Conservation (phyloP, 78 protist genomes). For the Cavenderia fasciculata region DNA sequence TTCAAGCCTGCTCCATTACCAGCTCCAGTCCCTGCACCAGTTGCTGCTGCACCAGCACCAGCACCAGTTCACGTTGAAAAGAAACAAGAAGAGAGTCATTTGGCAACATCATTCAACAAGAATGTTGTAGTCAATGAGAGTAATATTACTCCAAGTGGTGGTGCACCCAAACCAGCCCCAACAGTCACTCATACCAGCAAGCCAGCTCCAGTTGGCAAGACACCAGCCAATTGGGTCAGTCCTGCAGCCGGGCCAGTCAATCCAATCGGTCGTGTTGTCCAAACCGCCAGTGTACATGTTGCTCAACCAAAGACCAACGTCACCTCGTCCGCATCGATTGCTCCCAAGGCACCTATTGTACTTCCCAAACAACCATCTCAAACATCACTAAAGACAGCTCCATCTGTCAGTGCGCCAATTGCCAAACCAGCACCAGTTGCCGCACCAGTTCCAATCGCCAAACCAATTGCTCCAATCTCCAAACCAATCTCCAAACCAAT, state of each 20-base stretch:
- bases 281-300: slow-evolving; percentile 37
- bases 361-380: background rate
- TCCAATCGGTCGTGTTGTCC: slow-evolving; percentile 62
- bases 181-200: background rate
- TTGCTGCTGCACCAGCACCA: background rate
- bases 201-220: slow-evolving; percentile 14
- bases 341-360: slow-evolving; percentile 9
- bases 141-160: slow-evolving; percentile 48
- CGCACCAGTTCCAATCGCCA: background rate
- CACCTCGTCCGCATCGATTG: slow-evolving; percentile 22
- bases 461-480: slow-evolving; percentile 19
- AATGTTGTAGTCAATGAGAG: slow-evolving; percentile 14
- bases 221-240: slow-evolving; percentile 38
- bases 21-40: background rate
- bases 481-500: slow-evolving; percentile 4
- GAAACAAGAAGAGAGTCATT: too few relatives aligned
- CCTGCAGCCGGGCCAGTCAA: slow-evolving; percentile 22
- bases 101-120: slow-evolving; percentile 6
- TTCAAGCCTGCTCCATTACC: background rate
- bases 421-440: background rate
- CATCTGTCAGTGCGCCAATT: background rate
- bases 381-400: slow-evolving; percentile 21
- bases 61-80: slow-evolving; percentile 8
- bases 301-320: slow-evolving; percentile 35
- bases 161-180: background rate